Evolutionary conservation across 225 moss, liverwort and hornwort genomes (phyloP), one percentile per base, ranked within the genome.

Genomic region (Marchantia paleacea): DNA sequence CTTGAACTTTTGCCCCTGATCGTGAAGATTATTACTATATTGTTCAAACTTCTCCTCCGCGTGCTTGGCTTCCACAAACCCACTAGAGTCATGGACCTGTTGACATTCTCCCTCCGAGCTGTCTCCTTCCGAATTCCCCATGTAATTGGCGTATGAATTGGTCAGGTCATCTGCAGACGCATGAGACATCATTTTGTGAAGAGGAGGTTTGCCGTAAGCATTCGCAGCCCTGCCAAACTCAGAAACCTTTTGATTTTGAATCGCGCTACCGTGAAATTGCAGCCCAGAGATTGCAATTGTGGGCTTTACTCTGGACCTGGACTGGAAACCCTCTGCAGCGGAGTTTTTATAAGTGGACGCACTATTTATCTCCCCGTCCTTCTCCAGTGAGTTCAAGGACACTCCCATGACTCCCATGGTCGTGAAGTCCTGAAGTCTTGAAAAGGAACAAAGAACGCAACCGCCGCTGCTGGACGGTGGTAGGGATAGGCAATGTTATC

Each of bases 21-120:
- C 12, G 6, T 25, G 28, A 12, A 22, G 26, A 7, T n/a, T 7
- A 13, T 18, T 6, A 29, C 14, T 12, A 8, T 62, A 12, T 48
- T 51, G 14, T 1, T 8, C 22, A 10, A 18, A 70, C 12, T 70
- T 70, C 51, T 51, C 73, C n/a, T 51, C 20, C 3, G 16, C 19
- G 7, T 52, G 25, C 22, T 54, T 47, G 12, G 12, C 78, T 20
- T 50, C 67, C 19, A 2, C 18, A 12, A 11, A 19, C 22, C n/a
- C 49, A 20, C n/a, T 70, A 7, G 15, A 16, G 50, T 65, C 49
- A 9, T 24, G 50, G 12, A 66, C 78, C 52, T 39, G 30, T 26
- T 55, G 61, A 28, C 61, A 61, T 25, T 79, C 79, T 20, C 79
- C 69, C 69, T 79, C 79, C 29, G 79, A 79, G 22, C 79, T 79